phyloP scores from a whole-genome alignment of 164 flowering plant species.

The Warburgia ugandensis region DNA sequence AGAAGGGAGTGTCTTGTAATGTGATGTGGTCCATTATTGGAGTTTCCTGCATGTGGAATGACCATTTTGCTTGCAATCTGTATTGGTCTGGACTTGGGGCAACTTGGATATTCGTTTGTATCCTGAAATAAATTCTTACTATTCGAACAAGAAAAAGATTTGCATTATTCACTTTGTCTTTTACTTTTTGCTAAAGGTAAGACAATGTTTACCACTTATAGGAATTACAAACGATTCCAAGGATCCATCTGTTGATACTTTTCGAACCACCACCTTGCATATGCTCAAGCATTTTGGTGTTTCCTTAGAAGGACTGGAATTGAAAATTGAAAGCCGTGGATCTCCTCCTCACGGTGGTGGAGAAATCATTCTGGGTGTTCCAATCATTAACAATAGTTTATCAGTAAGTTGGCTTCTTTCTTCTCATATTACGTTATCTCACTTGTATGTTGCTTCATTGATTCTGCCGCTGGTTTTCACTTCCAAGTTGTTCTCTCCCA shows the following conservation, averaged over 20 bases:
- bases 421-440: neutral
- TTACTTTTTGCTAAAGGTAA: neutral
- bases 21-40: no score
- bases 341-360: conserved; percentile 87
- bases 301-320: conserved; percentile 60
- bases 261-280: conserved; percentile 59
- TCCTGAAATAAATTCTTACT: no score
- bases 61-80: no score
- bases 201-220: conserved; percentile 13
- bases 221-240: conserved; percentile 82
- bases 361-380: conserved; percentile 58
- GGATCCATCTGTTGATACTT: conserved; percentile 88
- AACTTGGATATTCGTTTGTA: no score
- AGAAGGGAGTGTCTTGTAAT: no score
- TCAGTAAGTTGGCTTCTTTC: conserved; percentile 17
- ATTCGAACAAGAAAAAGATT: no score
- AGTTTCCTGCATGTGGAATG: no score
- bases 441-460: neutral
- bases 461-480: neutral
- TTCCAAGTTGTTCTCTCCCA: conserved; percentile 6
- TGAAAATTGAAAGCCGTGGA: conserved; percentile 79
- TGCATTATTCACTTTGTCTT: no score
- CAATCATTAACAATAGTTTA: conserved; percentile 32
- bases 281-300: conserved; percentile 76
- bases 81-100: no score